Base-by-base conservation (phyloP, 2,329 filamentous ascomycete genomes). In the Escovopsis sp. region DNA sequence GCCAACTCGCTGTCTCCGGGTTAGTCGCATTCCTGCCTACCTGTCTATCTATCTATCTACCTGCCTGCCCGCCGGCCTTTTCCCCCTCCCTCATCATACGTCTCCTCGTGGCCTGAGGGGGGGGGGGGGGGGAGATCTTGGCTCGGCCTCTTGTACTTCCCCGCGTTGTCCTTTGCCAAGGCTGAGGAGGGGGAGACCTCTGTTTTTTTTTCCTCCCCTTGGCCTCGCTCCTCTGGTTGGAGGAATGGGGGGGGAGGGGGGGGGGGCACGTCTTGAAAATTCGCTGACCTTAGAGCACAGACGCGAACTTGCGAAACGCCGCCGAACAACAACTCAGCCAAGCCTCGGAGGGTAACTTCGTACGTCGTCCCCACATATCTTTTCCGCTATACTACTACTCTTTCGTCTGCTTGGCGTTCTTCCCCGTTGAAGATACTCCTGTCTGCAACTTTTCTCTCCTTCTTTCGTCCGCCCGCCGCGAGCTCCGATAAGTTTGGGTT, bases 1-100 rank as follows among this genome's bases (percentile, higher is more conserved):
- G 79, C 86, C 68, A 89, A 88, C 72, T 96, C 91, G 65, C 79
- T 96, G 68, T 93, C 88, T 60, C 75, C 88, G 61, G 89, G 91
- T 96, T 71, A 64, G 82, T 66, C 51, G 49, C 48, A 39, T 40
- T 12, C 30, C 16, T 37, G 45, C 46, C 40, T 39, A 41, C 41
- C 40, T 39, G 37, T 39, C 37, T 43, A 37, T 41, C 6, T 1
- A 20, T 6, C 39, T 42, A 35, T 25, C 25, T 45, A 41, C 41
- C 40, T 39, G 37, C 40, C 37, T 43, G 37, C 41, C 39, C 42
- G 36, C 29, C 25, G 30, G 37, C 49, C 37, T 35, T 29, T 38
- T 39, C 25, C 29, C 24, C 27, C 33, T 31, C 7, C 35, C 29
- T 43, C 27, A 29, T 35, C 25, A 9, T 39, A 15, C 27, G 27